Percentiles rank a stretch among this genome's conserved stretches.
Conservation (phyloP, 768 basidiomycete genomes). For the Russula virescens region DNA sequence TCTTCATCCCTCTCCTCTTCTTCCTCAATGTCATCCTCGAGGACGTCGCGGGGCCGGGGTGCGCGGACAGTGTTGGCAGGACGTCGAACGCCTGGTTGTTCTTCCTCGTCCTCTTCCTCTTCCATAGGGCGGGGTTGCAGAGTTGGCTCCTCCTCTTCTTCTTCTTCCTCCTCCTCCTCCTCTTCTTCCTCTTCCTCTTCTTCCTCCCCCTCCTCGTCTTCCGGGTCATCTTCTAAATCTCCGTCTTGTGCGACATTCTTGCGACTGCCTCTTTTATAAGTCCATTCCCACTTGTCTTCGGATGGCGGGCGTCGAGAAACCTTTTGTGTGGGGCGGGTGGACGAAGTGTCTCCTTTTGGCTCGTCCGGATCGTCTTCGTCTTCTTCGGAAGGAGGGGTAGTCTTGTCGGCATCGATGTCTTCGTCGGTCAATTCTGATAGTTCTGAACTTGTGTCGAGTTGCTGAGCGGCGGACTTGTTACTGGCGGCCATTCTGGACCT, state of each 20-base stretch:
- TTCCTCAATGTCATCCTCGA: constrained; percentile 25
- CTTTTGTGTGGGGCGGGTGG: constrained; percentile 28
- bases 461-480: constrained; percentile 32
- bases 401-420: constrained; percentile 50
- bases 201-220: constrained; percentile 46
- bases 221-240: constrained; percentile 31
- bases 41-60: constrained; percentile 17
- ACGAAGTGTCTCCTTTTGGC: constrained; percentile 24
- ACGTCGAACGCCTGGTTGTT: constrained; percentile 20
- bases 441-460: constrained; percentile 63
- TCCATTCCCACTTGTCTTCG: constrained; percentile 86
- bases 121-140: constrained; percentile 33
- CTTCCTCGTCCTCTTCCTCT: constrained; percentile 42
- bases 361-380: constrained; percentile 24
- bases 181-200: constrained; percentile 40
- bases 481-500: constrained; percentile 25
- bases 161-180: constrained; percentile 44
- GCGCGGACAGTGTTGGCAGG: constrained; percentile 24
- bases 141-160: constrained; percentile 34
- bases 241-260: constrained; percentile 33
- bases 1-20: constrained; percentile 24
- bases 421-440: constrained; percentile 82
- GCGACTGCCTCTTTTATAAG: constrained; percentile 33
- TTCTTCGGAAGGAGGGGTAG: constrained; percentile 5
- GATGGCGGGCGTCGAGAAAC: constrained; percentile 68